Conservation (phyloP, 1,284 basidiomycete genomes). For the Sparassis latifolia region DNA sequence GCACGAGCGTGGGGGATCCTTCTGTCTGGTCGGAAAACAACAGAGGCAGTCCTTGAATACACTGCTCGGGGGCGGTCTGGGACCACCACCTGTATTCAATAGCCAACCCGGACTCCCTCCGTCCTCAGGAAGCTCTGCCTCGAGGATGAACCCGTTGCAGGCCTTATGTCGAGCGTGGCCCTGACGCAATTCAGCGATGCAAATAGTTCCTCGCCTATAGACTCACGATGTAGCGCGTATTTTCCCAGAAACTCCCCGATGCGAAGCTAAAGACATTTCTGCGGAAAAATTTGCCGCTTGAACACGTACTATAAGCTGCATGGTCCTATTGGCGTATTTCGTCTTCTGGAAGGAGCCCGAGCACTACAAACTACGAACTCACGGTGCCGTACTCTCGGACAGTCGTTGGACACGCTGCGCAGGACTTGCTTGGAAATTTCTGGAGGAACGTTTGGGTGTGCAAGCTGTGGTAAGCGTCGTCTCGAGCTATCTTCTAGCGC, state of each 20-base stretch:
- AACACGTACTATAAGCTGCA: slow-evolving; percentile 50
- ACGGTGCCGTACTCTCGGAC: slow-evolving; percentile 13
- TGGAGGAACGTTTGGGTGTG: slow-evolving; percentile 36
- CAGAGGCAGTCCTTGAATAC: slow-evolving; percentile 60
- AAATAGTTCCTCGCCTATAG: slow-evolving; percentile 5
- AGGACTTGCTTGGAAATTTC: slow-evolving; percentile 32
- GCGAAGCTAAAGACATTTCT: slow-evolving; percentile 37
- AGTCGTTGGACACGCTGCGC: slow-evolving; percentile 53
- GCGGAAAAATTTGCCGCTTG: slow-evolving; percentile 55
- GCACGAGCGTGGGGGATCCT: slow-evolving; percentile 34
- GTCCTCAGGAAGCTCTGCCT: slow-evolving; percentile 2
- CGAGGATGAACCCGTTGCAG: slow-evolving; percentile 24
- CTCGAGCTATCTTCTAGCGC: not conserved
- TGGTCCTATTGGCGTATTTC: slow-evolving; percentile 62
- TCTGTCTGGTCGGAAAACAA: slow-evolving; percentile 58
- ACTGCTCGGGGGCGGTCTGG: slow-evolving; percentile 30
- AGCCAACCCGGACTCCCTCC: not conserved
- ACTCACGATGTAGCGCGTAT: slow-evolving; percentile 6
- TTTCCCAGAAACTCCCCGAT: slow-evolving; percentile 7
- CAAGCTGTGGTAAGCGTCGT: slow-evolving; percentile 42
- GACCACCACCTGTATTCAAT: not conserved
- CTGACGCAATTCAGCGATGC: slow-evolving; percentile 12
- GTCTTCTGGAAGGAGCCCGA: slow-evolving; percentile 58
- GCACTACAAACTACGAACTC: slow-evolving; percentile 25
- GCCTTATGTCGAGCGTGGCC: slow-evolving; percentile 23